Base-by-base conservation (phyloP, 2,329 filamentous ascomycete species). In the Neodidymelliopsis sp. region DNA sequence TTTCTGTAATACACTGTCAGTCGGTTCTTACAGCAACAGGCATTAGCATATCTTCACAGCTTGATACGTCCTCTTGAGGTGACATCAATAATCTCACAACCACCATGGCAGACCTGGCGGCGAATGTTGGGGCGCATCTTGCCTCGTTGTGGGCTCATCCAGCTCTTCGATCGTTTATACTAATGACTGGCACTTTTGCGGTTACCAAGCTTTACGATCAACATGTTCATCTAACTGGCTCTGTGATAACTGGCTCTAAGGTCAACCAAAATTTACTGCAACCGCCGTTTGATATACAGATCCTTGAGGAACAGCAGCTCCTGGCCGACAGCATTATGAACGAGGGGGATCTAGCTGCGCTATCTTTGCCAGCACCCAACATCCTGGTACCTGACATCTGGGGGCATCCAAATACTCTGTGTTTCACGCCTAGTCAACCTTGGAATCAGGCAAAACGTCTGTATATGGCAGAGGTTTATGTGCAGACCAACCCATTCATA, bases 371-470 rank as follows among this genome's bases (percentile, higher is more conserved):
- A 10, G 42, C 34, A 15, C 35, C 34, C 3, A 34, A 33, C n/a
- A 4, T 46, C 16, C 42, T 35, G 9, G 27, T 46, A 6, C 15
- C 42, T 18, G 10, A 27, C 5, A 39, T 46, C 25, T 46, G 42
- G 42, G 35, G 42, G 7, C 42, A 37, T n/a, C 42, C 42, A n/a
- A 30, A 39, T 13, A 23, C 35, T 6, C 5, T 38, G 20, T 31
- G 12, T 8, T 33, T 33, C 22, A 27, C 42, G 7, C 34, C 34
- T 20, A 15, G n/a, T 7, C 11, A 38, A 24, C 34, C 34, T 11
- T 45, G 27, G 19, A 45, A 45, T 7, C 42, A 45, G 13, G 42
- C 25, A 15, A 13, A 24, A 2, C 30, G 11, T 6, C 11, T 29
- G 1, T 20, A 16, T 34, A 13, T 13, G 11, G 18, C 8, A 6